These are phyloP conservation scores for Zostera marina DNA, from an alignment of 116 monocot species.

Conservation along the genomic window DNA sequence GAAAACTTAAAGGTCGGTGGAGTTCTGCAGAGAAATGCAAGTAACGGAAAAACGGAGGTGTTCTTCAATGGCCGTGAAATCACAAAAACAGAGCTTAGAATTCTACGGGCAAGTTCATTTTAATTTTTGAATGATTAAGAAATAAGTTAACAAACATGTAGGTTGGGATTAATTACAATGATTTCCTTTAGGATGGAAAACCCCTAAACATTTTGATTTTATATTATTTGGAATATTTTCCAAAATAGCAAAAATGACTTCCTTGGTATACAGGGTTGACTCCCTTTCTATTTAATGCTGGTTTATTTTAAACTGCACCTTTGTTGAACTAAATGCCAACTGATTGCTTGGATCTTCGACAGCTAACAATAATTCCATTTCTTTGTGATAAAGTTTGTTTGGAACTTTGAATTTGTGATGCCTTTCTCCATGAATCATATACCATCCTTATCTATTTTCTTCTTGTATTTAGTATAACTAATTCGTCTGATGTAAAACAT, in stretches of 20 bases:
- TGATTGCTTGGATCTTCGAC: too few species aligned
- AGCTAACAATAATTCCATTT: too few species aligned
- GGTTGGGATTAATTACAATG: background rate
- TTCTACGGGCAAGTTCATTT: constrained; percentile 19
- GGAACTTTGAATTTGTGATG: too few species aligned
- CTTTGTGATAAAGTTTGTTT: too few species aligned
- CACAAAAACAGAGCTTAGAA: constrained; percentile 28
- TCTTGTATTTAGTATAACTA: too few species aligned
- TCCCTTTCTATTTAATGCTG: too few species aligned
- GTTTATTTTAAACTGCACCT: too few species aligned
- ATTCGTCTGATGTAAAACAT: background rate
- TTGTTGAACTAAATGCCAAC: too few species aligned
- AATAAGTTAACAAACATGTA: background rate
- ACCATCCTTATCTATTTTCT: too few species aligned
- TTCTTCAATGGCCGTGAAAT: constrained; percentile 43
- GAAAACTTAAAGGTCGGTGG: constrained; percentile 34
- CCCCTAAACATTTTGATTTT: background rate
- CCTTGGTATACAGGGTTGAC: too few species aligned
- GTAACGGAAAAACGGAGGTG: constrained; percentile 37
- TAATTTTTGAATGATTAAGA: background rate
- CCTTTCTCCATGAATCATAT: too few species aligned
- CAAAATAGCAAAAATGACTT: background rate
- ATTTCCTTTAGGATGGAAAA: background rate
- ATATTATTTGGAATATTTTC: background rate
- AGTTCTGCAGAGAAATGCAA: constrained; percentile 26